These are phyloP conservation scores for Saturnispora hagleri DNA, from an alignment of 805 yeast species.

Conservation along the genomic window DNA sequence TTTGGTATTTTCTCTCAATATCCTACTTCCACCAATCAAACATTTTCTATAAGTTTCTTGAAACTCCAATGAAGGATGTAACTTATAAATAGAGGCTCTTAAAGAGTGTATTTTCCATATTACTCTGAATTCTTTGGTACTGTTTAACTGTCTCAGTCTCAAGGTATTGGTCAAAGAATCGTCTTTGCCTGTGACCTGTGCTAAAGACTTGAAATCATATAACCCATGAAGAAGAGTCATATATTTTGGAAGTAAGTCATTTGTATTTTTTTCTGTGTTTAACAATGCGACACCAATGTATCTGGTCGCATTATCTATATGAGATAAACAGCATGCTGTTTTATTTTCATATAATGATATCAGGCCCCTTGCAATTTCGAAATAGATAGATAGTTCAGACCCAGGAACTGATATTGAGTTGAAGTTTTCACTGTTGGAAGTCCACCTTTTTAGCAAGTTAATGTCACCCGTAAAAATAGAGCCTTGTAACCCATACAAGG, in stretches of 20 bases:
- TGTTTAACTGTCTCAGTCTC: constrained; percentile 18
- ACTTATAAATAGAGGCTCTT: constrained; percentile 30
- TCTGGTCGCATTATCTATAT: constrained; percentile 42
- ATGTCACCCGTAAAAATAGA: constrained; percentile 57
- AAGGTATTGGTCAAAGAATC: constrained; percentile 14
- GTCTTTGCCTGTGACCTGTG: constrained; percentile 14
- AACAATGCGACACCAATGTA: constrained; percentile 55
- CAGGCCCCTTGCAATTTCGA: constrained; percentile 59
- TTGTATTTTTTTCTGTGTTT: constrained; percentile 39
- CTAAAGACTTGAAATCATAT: constrained; percentile 43
- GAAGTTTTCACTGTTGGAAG: constrained; percentile 35
- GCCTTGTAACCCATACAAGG: constrained; percentile 64
- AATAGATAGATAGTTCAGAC: constrained; percentile 44
- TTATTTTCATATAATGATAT: constrained; percentile 33
- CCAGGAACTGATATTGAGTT: constrained; percentile 34
- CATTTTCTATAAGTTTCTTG: constrained; percentile 36
- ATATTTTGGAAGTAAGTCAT: constrained; percentile 38
- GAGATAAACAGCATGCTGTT: constrained; percentile 26
- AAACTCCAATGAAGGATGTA: constrained; percentile 20
- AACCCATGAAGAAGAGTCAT: constrained; percentile 52
- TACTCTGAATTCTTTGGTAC: constrained; percentile 31
- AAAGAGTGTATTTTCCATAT: constrained; percentile 39
- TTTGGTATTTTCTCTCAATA: constrained; percentile 60
- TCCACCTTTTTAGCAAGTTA: constrained; percentile 48
- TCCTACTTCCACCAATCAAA: constrained; percentile 49